Percentiles rank a stretch among this genome's conserved stretches.
Evolutionary conservation across 768 basidiomycete genomes (phyloP).

Genomic region (Rhodocollybia butyracea): DNA sequence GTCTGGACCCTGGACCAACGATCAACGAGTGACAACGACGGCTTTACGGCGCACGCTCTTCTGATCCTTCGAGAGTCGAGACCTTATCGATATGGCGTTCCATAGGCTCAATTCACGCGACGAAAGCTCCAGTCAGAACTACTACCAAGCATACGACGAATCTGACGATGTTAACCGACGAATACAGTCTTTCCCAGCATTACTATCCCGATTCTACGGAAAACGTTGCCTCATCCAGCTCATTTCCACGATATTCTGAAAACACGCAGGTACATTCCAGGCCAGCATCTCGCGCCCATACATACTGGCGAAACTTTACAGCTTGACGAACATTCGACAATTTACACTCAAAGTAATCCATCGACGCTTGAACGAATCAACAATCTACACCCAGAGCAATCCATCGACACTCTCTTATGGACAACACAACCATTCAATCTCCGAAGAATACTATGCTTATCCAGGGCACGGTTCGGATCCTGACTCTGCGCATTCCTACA

Average conservation of each 20-base stretch:
- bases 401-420: constrained; percentile 20
- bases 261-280: constrained; percentile 61
- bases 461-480: constrained; percentile 31
- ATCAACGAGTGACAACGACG: not conserved
- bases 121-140: not conserved
- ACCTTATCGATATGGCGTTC: constrained; percentile 7
- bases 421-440: constrained; percentile 14
- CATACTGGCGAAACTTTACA: constrained; percentile 65
- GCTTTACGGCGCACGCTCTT: constrained; percentile 9
- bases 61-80: too few species aligned
- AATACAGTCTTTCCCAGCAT: constrained; percentile 5
- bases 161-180: constrained; percentile 5
- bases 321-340: constrained; percentile 34
- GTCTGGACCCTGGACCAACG: not conserved
- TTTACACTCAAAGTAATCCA: constrained; percentile 20
- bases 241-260: too few species aligned
- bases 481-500: constrained; percentile 28
- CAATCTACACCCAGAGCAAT: constrained; percentile 22
- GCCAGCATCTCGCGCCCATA: constrained; percentile 58
- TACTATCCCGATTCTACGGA: constrained; percentile 9
- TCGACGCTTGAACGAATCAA: too few species aligned
- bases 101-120: constrained; percentile 10
- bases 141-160: constrained; percentile 1
- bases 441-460: constrained; percentile 32
- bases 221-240: constrained; percentile 5